phyloP scores from a whole-genome alignment of 352 stramenopile genomes.

The Globisporangium ultimum region DNA sequence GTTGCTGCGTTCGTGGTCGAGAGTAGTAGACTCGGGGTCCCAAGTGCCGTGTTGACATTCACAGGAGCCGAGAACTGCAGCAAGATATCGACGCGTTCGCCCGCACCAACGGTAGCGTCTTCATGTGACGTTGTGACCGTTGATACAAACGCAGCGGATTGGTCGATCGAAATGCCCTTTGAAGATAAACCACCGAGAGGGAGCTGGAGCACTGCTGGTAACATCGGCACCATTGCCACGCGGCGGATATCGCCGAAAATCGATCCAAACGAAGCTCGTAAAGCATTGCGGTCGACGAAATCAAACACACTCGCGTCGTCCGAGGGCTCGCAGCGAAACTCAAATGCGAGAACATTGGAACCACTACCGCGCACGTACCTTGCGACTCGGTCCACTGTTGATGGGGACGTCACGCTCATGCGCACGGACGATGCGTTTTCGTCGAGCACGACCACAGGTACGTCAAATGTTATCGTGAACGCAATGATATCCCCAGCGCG shows the following conservation, averaged over 20 bases:
- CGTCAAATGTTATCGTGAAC: conserved; percentile 44
- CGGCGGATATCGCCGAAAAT: conserved; percentile 48
- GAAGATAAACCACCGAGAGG: conserved; percentile 33
- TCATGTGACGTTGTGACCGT: conserved; percentile 42
- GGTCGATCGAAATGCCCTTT: conserved; percentile 58
- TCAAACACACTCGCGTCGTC: conserved; percentile 49
- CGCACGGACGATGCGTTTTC: conserved; percentile 26
- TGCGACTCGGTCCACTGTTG: conserved; percentile 29
- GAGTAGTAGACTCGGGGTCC: conserved; percentile 32
- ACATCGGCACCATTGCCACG: conserved; percentile 26
- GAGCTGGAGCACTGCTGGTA: conserved; percentile 39
- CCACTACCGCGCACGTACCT: conserved; percentile 47
- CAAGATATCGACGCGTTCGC: conserved; percentile 59
- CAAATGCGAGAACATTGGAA: conserved; percentile 46
- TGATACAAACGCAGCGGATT: conserved; percentile 30
- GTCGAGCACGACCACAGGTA: conserved; percentile 38
- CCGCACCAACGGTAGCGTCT: conserved; percentile 45
- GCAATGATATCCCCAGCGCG: conserved; percentile 40
- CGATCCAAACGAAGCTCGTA: conserved; percentile 39
- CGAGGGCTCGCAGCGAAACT: conserved; percentile 26
- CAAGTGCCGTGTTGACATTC: conserved; percentile 29
- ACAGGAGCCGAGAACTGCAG: conserved; percentile 48
- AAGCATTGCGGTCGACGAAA: conserved; percentile 23
- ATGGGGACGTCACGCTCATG: conserved; percentile 17
- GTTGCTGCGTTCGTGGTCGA: conserved; percentile 35